phyloP scores from a whole-genome alignment of 1,139 yeast genomes.

The Diutina ranongensis region DNA sequence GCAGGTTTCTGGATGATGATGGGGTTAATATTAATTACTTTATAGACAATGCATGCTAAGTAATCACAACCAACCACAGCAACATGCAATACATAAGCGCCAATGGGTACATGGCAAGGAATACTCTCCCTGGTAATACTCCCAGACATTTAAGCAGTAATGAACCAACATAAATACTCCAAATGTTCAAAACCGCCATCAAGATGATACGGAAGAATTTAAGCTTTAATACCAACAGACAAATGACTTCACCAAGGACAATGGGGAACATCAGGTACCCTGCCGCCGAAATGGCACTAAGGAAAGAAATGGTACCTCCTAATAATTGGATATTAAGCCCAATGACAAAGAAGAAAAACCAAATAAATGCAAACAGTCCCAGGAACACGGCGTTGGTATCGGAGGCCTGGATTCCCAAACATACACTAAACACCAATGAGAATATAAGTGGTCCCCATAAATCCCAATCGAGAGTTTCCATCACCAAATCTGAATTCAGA shows the following conservation, averaged over 20 bases:
- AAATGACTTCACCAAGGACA: constrained; percentile 50
- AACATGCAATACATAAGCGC: constrained; percentile 60
- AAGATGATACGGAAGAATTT: constrained; percentile 44
- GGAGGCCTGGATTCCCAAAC: constrained; percentile 32
- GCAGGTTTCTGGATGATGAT: constrained; percentile 1
- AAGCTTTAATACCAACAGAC: constrained; percentile 41
- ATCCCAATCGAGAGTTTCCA: constrained; percentile 60
- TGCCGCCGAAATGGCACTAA: constrained; percentile 71
- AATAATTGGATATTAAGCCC: constrained; percentile 62
- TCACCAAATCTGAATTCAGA: constrained; percentile 10
- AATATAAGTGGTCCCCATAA: constrained; percentile 83
- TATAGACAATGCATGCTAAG: constrained; percentile 18
- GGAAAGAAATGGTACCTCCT: constrained; percentile 62
- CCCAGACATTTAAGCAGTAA: constrained; percentile 60
- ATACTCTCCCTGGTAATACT: constrained; percentile 55
- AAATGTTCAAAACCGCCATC: constrained; percentile 41
- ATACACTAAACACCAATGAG: constrained; percentile 50
- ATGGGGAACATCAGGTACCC: constrained; percentile 80
- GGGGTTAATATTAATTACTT: background rate
- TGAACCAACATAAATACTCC: constrained; percentile 68
- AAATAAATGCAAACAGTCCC: constrained; percentile 30
- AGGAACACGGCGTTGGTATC: constrained; percentile 40
- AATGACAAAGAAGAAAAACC: constrained; percentile 52
- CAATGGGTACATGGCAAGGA: constrained; percentile 73
- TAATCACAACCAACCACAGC: constrained; percentile 70